Percentiles rank a stretch among this genome's conserved stretches.
Evolutionary conservation across 176 grass and related monocot species (phyloP).

Genomic region (Triticum monococcum): DNA sequence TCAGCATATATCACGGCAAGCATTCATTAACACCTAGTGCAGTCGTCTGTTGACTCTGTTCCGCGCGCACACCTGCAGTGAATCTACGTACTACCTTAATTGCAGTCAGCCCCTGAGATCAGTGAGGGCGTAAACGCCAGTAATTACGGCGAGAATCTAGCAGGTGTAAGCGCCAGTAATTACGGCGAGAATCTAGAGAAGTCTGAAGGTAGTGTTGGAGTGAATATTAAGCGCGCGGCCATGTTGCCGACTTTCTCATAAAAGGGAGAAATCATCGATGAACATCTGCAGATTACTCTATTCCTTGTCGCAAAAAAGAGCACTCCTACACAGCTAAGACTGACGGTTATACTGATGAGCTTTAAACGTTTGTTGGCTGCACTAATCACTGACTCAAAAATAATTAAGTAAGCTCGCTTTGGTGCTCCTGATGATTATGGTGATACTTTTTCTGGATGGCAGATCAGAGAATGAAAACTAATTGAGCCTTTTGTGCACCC

Average conservation of each 20-base stretch:
- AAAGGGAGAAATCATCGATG: neutral
- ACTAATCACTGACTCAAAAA: neutral
- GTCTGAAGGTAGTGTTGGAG: neutral
- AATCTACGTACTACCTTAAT: constrained; percentile 17
- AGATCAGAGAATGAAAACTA: neutral
- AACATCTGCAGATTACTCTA: neutral
- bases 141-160: constrained; percentile 40
- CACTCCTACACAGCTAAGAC: neutral
- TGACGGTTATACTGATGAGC: neutral
- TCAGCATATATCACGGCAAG: constrained; percentile 22
- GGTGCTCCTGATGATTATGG: neutral
- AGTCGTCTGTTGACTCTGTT: constrained; percentile 5
- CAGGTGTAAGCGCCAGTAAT: constrained; percentile 23
- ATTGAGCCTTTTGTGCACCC: neutral
- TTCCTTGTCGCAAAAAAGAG: neutral
- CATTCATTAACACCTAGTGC: neutral
- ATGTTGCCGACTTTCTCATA: neutral
- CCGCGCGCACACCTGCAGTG: neutral
- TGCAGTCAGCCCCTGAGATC: constrained; percentile 26
- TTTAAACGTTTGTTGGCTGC: neutral
- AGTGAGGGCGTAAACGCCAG: neutral
- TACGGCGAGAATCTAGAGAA: constrained; percentile 13
- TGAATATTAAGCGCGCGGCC: neutral
- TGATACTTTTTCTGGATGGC: neutral
- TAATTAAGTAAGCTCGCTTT: neutral